These are phyloP conservation scores for Apophysomyces elegans DNA, from an alignment of 371 early-diverging fungal genomes.

Conservation along the genomic window DNA sequence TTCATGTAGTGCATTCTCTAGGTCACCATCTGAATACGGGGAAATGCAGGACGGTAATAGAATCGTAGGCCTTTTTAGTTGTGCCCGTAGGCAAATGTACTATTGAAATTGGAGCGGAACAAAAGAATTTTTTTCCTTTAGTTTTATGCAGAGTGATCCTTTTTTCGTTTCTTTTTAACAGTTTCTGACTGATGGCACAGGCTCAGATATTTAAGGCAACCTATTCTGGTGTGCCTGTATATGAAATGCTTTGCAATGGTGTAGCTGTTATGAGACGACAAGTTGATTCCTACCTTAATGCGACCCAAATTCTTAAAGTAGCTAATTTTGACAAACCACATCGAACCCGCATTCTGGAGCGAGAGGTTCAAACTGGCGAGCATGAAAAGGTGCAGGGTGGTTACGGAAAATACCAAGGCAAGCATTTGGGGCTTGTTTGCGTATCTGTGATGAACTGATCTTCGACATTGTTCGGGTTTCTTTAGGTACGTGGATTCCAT, in stretches of 20 bases:
- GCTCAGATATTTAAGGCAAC: slow-evolving; percentile 61
- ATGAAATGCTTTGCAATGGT: slow-evolving; percentile 80
- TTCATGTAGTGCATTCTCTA: too few relatives aligned
- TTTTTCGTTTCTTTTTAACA: background rate
- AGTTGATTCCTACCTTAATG: slow-evolving; percentile 86
- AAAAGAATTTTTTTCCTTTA: background rate
- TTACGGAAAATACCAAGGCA: slow-evolving; percentile 95
- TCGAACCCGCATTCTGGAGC: slow-evolving; percentile 88
- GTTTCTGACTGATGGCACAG: slow-evolving; percentile 3
- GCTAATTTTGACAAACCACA: slow-evolving; percentile 88
- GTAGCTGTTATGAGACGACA: slow-evolving; percentile 90
- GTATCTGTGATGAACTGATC: slow-evolving; percentile 1
- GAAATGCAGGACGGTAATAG: too few relatives aligned
- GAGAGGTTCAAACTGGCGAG: slow-evolving; percentile 74
- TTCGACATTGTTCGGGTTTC: background rate
- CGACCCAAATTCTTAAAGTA: slow-evolving; percentile 93
- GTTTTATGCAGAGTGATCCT: slow-evolving; percentile 1
- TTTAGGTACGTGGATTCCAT: slow-evolving; percentile 74
- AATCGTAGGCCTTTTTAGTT: too few relatives aligned
- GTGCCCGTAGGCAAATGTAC: too few relatives aligned
- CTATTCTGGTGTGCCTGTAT: slow-evolving; percentile 89
- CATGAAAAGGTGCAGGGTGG: slow-evolving; percentile 96
- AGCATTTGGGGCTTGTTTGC: slow-evolving; percentile 26
- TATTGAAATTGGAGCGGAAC: background rate
- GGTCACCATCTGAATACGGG: too few relatives aligned